A percentile compares a stretch with the other conserved stretches of the same genome.
These are phyloP conservation scores for Pseudogymnoascus sp. DNA, from an alignment of 2,329 filamentous ascomycete genomes.

Conservation along the genomic window DNA sequence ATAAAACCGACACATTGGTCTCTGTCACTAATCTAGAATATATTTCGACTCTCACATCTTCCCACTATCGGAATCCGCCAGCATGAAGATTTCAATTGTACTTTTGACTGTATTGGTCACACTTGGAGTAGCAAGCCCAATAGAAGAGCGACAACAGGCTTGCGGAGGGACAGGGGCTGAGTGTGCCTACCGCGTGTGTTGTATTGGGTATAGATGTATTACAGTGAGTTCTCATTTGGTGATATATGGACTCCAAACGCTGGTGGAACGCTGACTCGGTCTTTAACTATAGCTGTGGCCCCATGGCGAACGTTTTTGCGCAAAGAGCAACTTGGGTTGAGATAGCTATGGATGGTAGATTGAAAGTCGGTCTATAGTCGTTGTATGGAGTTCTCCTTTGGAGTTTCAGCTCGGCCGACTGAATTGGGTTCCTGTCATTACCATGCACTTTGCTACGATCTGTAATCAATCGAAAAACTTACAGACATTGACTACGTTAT, in stretches of 20 bases:
- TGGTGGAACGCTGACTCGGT: not conserved
- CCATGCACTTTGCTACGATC: not conserved
- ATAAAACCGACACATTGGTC: not conserved
- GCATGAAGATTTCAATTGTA: not conserved
- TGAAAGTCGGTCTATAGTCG: not conserved
- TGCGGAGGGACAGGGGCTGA: not conserved
- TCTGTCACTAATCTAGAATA: not conserved
- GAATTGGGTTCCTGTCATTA: not conserved
- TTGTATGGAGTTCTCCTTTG: not conserved
- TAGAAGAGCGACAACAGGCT: not conserved
- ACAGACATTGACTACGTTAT: too few species aligned
- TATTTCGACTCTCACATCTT: not conserved
- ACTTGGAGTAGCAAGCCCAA: not conserved
- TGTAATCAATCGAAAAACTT: not conserved
- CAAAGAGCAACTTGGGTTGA: not conserved
- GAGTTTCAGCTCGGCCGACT: constrained; percentile 1
- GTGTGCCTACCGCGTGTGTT: not conserved
- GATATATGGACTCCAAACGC: not conserved
- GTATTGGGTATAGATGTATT: not conserved
- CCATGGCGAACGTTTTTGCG: not conserved
- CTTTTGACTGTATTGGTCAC: not conserved
- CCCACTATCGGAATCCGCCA: not conserved
- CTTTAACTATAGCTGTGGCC: not conserved
- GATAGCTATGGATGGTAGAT: not conserved
- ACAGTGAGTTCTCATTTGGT: not conserved